Evolutionary conservation across 768 basidiomycete genomes (phyloP), one percentile per base, ranked within the genome.

Genomic region (Epithele typhae): DNA sequence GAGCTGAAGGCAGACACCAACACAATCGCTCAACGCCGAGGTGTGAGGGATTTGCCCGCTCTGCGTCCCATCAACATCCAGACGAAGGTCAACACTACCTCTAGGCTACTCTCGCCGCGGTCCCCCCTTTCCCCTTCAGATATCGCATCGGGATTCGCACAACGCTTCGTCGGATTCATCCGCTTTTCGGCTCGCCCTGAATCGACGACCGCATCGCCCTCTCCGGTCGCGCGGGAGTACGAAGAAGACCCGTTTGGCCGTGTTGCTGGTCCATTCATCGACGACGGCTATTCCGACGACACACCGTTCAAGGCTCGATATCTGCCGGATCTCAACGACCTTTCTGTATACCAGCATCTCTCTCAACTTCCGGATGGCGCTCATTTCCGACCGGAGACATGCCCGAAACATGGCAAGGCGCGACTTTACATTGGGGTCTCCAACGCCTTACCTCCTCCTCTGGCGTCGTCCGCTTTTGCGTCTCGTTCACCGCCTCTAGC

Each of bases 1-100:
- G 35, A 21, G 5, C 35, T 43, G 8, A 25, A 23, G 34, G 14
- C n/a, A 5, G 17, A 24, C 2, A 32, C 19, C 25, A 17, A 37
- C 15, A 46, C 45, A 4, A 15, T 51, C 2, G 50, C 50, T 5
- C 45, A 51, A 32, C 50, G 50, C 14, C 50, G 50, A 14, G 50
- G 50, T 4, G 36, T 32, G 4, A 38, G 39, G 19, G 37, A 24
- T 2, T 32, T 51, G 9, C 40, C 40, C 19, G 40, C 41, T n/a
- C 21, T 51, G 18, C 21, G 39, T 19, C 8, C 40, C n/a, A 15
- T 30, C n/a, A n/a, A n/a, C n/a, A n/a, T n/a, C n/a, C n/a, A n/a
- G n/a, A n/a, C n/a, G n/a, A n/a, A n/a, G n/a, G n/a, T n/a, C 27
- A 30, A 30, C 8, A 30, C 27, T 30, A 30, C 27, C 27, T 14